Evolutionary conservation across 176 grass and related monocot species (phyloP).

Genomic region (Zea luxurians): DNA sequence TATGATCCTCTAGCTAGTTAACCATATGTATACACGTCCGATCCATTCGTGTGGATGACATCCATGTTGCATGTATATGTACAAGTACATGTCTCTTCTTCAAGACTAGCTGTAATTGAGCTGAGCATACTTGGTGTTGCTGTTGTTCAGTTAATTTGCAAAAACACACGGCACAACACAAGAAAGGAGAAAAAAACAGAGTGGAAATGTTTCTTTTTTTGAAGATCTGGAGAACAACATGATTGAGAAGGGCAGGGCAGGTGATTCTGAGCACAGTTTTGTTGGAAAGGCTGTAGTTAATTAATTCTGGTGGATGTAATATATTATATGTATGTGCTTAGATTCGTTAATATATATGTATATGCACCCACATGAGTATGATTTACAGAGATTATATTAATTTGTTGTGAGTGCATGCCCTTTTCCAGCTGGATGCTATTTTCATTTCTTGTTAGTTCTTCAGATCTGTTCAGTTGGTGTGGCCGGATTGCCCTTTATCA

Average conservation of each 20-base stretch:
- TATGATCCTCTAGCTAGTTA: not conserved
- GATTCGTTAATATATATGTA: not conserved
- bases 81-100: not conserved
- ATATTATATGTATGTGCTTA: not conserved
- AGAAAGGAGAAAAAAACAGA: not conserved
- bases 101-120: slow-evolving; percentile 5
- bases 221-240: not conserved
- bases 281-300: slow-evolving; percentile 1
- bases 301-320: slow-evolving; percentile 10
- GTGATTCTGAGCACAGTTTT: slow-evolving; percentile 16
- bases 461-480: not conserved
- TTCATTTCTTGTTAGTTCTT: not conserved
- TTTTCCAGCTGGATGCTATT: not conserved
- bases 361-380: not conserved
- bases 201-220: not conserved
- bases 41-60: slow-evolving; percentile 19
- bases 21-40: not conserved
- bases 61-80: slow-evolving; percentile 3
- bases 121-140: slow-evolving; percentile 14
- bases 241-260: not conserved
- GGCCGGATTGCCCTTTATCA: not conserved
- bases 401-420: not conserved
- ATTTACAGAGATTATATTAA: not conserved
- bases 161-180: not conserved
- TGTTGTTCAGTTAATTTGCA: slow-evolving; percentile 1